Evolutionary conservation across 495 filamentous ascomycete genomes (phyloP).

Genomic region (Opeltia flavorubescens): DNA sequence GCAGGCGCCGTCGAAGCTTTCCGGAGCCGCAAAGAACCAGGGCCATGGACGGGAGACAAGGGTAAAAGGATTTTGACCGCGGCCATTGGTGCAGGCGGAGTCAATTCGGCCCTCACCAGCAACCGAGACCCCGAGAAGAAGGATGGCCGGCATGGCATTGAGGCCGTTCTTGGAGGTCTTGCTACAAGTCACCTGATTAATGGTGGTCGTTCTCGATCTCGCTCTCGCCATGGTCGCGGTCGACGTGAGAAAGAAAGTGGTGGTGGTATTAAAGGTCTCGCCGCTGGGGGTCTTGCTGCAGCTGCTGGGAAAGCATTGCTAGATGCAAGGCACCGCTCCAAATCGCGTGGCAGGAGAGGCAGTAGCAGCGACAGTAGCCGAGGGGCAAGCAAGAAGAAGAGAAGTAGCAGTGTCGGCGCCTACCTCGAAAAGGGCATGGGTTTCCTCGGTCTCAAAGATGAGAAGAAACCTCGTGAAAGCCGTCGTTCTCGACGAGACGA

Average conservation of each 20-base stretch:
- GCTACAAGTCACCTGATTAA: conserved; percentile 70
- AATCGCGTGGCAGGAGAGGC: conserved; percentile 39
- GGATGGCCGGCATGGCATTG: conserved; percentile 48
- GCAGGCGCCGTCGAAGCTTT: conserved; percentile 84
- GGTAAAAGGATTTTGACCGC: conserved; percentile 79
- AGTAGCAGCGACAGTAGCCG: conserved; percentile 39
- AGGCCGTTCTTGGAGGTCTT: conserved; percentile 75
- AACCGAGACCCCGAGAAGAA: conserved; percentile 56
- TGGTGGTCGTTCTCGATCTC: conserved; percentile 45
- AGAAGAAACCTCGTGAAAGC: conserved; percentile 18
- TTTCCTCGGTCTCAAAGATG: conserved; percentile 36
- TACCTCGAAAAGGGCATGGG: conserved; percentile 37
- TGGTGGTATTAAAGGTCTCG: conserved; percentile 44
- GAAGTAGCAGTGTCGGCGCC: conserved; percentile 45
- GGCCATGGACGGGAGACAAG: conserved; percentile 72
- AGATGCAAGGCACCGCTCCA: conserved; percentile 44
- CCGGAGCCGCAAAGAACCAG: conserved; percentile 69
- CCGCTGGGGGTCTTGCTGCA: conserved; percentile 60
- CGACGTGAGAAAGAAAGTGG: conserved; percentile 30
- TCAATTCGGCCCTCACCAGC: conserved; percentile 52
- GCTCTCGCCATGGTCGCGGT: conserved; percentile 26
- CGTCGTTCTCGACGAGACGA: conserved; percentile 27
- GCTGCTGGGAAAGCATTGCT: conserved; percentile 69
- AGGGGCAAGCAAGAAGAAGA: conserved; percentile 23
- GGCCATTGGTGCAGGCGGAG: conserved; percentile 68